Evolutionary conservation across 2,329 filamentous ascomycete genomes (phyloP), one percentile per base, ranked within the genome.

Genomic region (Colletotrichum shisoi): DNA sequence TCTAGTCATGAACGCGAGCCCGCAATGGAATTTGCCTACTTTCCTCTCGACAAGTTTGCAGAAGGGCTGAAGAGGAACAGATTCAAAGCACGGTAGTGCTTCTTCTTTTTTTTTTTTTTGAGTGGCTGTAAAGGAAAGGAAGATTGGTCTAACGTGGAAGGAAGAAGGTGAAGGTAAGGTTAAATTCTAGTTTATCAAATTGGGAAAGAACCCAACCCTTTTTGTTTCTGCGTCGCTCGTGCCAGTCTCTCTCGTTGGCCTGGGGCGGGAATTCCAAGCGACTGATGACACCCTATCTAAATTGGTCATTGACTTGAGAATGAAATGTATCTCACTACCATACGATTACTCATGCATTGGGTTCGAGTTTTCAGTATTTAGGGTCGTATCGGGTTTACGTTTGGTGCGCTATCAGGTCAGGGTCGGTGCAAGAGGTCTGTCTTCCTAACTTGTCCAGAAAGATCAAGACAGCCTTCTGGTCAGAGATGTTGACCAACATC

Each of bases 151-250:
- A 19, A 42, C 9, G 31, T 49, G 57, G 7, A 19, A 15, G 17
- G 40, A n/a, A 15, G 57, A 31, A 59, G 57, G 44, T 49, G 45
- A 39, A 40, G 44, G 15, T 4, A 40, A 21, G 57, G 11, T n/a
- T 8, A 37, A 34, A 34, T 34, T 5, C 2, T 45, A 34, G 12
- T 12, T 40, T 3, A 15, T 45, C 19, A 4, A n/a, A 9, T 48
- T 24, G 37, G 34, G 57, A 59, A 59, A 34, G 57, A 40, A 31
- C 57, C 31, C 31, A 34, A 34, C 0, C 31, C 6, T 31, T 31
- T 9, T 31, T 31, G 31, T 31, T 31, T 8, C 8, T 31, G 31
- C 31, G 1, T 34, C 2, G 48, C 17, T 13, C 12, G 9, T 34
- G 9, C 13, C 17, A 19, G 11, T 34, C 9, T 12, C 17, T 37